Conservation (phyloP, 192 early-diverging fungal species). For the Coemansia sp. region DNA sequence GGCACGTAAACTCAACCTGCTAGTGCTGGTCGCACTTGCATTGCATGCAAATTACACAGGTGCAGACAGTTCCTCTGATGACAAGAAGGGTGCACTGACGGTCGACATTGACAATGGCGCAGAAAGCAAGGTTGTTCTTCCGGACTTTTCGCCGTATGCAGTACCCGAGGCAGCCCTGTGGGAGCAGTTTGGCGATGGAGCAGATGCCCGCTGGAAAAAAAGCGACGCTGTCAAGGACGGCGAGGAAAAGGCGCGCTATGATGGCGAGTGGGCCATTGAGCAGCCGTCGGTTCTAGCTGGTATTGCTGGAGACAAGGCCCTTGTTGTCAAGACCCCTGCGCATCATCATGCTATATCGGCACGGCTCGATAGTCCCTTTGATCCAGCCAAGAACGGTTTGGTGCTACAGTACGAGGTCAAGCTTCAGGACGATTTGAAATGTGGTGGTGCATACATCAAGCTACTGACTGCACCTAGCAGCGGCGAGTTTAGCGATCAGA, state of each 20-base stretch:
- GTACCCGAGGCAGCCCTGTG: slow-evolving; percentile 37
- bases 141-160: slow-evolving; percentile 30
- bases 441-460: slow-evolving; percentile 94
- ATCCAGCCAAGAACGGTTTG: slow-evolving; percentile 69
- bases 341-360: slow-evolving; percentile 88
- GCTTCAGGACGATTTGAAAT: slow-evolving; percentile 62
- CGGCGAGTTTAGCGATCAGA: slow-evolving; percentile 73
- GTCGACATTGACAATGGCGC: neutral
- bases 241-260: slow-evolving; percentile 49
- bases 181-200: slow-evolving; percentile 41
- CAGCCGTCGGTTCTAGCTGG: slow-evolving; percentile 59
- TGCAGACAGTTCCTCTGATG: neutral
- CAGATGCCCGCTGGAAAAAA: slow-evolving; percentile 27
- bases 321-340: slow-evolving; percentile 79
- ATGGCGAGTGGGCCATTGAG: slow-evolving; percentile 84
- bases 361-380: slow-evolving; percentile 66
- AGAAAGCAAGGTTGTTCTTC: slow-evolving; percentile 15
- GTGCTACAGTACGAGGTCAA: slow-evolving; percentile 93
- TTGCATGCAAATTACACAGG: slow-evolving; percentile 15
- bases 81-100: slow-evolving; percentile 2
- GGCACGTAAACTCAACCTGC: slow-evolving; percentile 17
- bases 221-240: slow-evolving; percentile 40
- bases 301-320: slow-evolving; percentile 68
- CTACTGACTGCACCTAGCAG: slow-evolving; percentile 60
- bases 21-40: slow-evolving; percentile 32